Conservation (phyloP, 257 asterid genomes). For the Mentha longifolia region DNA sequence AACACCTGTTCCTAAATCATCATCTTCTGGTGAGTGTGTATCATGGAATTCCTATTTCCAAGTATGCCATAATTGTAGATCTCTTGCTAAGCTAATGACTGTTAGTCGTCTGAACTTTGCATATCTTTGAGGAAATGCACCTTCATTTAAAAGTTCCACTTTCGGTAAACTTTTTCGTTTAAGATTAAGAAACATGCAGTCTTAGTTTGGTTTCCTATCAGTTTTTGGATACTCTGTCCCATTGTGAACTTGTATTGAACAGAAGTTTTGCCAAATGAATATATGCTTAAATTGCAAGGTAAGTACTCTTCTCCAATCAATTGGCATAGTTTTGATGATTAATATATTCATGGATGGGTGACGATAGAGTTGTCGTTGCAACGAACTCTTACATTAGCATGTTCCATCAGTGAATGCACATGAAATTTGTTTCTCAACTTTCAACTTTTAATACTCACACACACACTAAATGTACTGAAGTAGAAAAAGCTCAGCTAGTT, state of each 20-base stretch:
- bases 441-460: constrained; percentile 18
- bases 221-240: background rate
- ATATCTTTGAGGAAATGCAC: background rate
- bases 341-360: background rate
- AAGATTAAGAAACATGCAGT: background rate
- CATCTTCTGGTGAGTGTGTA: constrained; percentile 54
- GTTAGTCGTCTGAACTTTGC: background rate
- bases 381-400: background rate
- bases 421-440: constrained; percentile 7
- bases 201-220: constrained; percentile 11
- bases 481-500: constrained; percentile 84
- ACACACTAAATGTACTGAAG: constrained; percentile 26
- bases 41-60: constrained; percentile 9
- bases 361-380: background rate
- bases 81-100: constrained; percentile 10
- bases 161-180: background rate
- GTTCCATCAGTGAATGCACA: background rate
- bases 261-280: background rate
- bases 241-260: background rate
- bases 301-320: background rate
- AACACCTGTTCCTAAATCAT: constrained; percentile 38
- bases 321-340: background rate
- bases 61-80: background rate
- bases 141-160: background rate
- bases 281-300: background rate